Conservation (phyloP, 1,284 basidiomycete genomes). For the Trichosporon sp. region DNA sequence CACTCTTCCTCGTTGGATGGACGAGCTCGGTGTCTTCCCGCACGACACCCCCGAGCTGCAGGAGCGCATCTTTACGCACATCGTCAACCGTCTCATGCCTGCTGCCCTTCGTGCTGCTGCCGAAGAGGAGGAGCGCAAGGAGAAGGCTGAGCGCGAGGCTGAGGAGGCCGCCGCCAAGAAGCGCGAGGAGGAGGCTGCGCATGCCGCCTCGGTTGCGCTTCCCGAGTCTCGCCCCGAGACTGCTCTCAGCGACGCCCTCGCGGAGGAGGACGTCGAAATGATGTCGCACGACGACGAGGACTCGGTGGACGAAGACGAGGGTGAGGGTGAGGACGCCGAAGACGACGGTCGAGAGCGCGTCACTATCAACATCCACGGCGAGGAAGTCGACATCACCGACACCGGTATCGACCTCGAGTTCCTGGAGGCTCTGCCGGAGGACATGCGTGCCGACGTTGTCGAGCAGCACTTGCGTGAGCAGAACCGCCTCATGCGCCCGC, state of each 20-base stretch:
- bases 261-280: conserved; percentile 70
- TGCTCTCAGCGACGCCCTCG: conserved; percentile 31
- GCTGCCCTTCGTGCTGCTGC: conserved; percentile 57
- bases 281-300: conserved; percentile 55
- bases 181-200: conserved; percentile 18
- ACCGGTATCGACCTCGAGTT: conserved; percentile 98
- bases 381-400: conserved; percentile 95
- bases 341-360: conserved; percentile 53
- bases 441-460: conserved; percentile 97
- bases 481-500: conserved; percentile 57
- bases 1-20: conserved; percentile 84
- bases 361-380: conserved; percentile 84
- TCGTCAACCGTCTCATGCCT: conserved; percentile 75
- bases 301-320: conserved; percentile 11
- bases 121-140: conserved; percentile 43
- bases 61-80: conserved; percentile 66
- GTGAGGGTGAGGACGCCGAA: conserved; percentile 1
- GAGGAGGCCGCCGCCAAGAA: conserved; percentile 21
- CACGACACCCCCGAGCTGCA: conserved; percentile 71
- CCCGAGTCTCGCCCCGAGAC: conserved; percentile 56
- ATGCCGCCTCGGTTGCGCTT: conserved; percentile 25
- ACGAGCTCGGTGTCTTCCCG: conserved; percentile 78
- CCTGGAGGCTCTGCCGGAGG: conserved; percentile 94
- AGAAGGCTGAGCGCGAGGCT: conserved; percentile 36
- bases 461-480: conserved; percentile 91